Evolutionary conservation across 306 rosid genomes (phyloP), one percentile per base, ranked within the genome.

Genomic region (Acmispon strigosus): DNA sequence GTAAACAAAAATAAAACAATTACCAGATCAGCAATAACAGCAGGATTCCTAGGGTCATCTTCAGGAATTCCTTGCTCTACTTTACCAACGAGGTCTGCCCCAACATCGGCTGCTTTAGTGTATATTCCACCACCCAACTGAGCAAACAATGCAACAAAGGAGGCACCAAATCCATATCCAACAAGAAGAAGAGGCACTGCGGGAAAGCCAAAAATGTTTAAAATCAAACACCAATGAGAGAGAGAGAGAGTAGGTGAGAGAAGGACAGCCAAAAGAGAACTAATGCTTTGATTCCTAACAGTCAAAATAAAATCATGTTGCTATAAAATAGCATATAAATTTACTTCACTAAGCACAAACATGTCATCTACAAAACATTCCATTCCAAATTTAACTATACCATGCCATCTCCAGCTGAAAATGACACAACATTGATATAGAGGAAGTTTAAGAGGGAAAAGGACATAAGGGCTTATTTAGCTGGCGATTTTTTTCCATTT

Each of bases 121-220:
- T 24, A 94, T 78, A 94, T 94, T 75, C 98, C 98, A 75, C 98
- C 98, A 74, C 98, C 98, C 90, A 94, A 76, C 78, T 94, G 98
- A 52, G 98, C 98, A 77, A 94, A 94, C 52, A 94, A 82, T 53
- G 98, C 98, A 29, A 94, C 98, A 73, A 94, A 94, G 82, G 98
- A 94, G 66, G 98, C 98, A 64, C 98, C 98, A 41, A 94, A 94
- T 62, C 98, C 98, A 66, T 94, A 94, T 64, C 98, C 98, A 73
- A 94, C 98, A 14, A 94, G 97, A 74, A 94, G 98, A 84, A 94
- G 98, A 44, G 98, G 98, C 94, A 94, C 98, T 94, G 89, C 70
- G 52, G 72, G 64, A 51, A 34, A 71, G 76, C 13, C 65, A 53
- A 5, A 32, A 82, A 72, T 15, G 76, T 50, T 32, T 61, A 70